Base-by-base conservation (phyloP, 116 monocot species). In the Dioscorea cayenensis region DNA sequence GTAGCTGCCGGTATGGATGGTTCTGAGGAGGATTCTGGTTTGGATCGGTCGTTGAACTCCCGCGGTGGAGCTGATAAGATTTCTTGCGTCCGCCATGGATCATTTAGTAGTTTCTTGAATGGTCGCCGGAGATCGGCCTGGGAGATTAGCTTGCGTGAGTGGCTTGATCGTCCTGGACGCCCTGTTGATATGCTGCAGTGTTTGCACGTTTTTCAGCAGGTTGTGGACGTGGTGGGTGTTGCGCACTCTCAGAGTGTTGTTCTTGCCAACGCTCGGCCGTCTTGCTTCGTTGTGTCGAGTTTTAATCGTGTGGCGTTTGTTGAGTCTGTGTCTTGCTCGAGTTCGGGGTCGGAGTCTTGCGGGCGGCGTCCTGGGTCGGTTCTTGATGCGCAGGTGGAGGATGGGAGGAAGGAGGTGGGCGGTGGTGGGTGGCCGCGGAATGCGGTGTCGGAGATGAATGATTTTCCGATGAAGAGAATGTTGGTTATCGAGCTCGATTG, bases 401-500 rank as follows among this genome's bases (percentile, higher is more conserved):
- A 63, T 27, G 52, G 18, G 68, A 80, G 64, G 38, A 43, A 43
- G 43, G 43, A 43, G 43, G 43, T 43, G 43, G 43, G 43, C 8
- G 4, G 43, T 23, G 21, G 8, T 21, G 27, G n/a, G n/a, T 23
- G 11, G 63, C 2, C 63, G 48, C 16, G 63, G 35, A 66, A 49
- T 14, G 36, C 8, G 51, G 9, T 14, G 65, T 62, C 19, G 19
- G 22, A 21, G 25, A 61, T 0, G 20, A 83, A 82, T 65, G 60
- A 2, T 5, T 89, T 94, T 61, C 88, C 90, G 32, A 48, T 94
- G 80, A 91, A 86, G 77, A 75, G 80, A 68, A 80, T 86, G 28
- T 72, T 91, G 79, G 51, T 71, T 21, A 80, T 81, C 84, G 95
- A 95, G 77, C 75, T 79, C 11, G 81, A 69, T 60, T 95, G 95